Percentiles rank a stretch among this genome's conserved stretches.
Evolutionary conservation across 768 basidiomycete genomes (phyloP).

Genomic region (Kwoniella botswanensis): DNA sequence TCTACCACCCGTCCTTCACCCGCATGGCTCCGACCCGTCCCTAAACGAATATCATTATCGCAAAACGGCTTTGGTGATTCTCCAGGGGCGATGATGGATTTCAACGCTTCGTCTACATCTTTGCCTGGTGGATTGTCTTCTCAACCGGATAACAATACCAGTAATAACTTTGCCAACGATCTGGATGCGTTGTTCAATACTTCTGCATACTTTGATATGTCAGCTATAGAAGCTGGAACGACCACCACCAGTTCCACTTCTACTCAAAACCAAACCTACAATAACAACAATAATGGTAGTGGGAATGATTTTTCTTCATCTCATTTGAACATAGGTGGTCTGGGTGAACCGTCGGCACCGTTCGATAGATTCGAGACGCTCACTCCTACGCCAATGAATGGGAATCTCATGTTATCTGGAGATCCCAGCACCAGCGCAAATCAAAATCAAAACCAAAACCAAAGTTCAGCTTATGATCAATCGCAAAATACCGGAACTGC

Average conservation of each 20-base stretch:
- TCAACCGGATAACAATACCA: neutral
- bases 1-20: slow-evolving; percentile 62
- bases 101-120: slow-evolving; percentile 20
- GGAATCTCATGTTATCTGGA: slow-evolving; percentile 29
- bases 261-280: neutral
- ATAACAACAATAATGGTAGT: slow-evolving; percentile 8
- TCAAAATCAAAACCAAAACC: slow-evolving; percentile 4
- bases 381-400: slow-evolving; percentile 33
- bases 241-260: slow-evolving; percentile 14
- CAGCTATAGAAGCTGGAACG: slow-evolving; percentile 44
- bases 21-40: slow-evolving; percentile 87
- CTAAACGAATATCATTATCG: slow-evolving; percentile 62
- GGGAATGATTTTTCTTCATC: slow-evolving; percentile 2
- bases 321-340: neutral
- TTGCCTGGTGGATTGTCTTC: slow-evolving; percentile 7
- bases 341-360: slow-evolving; percentile 45
- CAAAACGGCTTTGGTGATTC: slow-evolving; percentile 20
- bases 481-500: too few species aligned
- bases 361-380: slow-evolving; percentile 48
- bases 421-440: neutral
- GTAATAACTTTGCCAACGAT: slow-evolving; percentile 28
- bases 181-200: slow-evolving; percentile 56
- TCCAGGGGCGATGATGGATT: slow-evolving; percentile 31
- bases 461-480: neutral
- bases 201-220: slow-evolving; percentile 56